phyloP scores from a whole-genome alignment of 2,329 filamentous ascomycete genomes.

The Penicillium corylophilum region DNA sequence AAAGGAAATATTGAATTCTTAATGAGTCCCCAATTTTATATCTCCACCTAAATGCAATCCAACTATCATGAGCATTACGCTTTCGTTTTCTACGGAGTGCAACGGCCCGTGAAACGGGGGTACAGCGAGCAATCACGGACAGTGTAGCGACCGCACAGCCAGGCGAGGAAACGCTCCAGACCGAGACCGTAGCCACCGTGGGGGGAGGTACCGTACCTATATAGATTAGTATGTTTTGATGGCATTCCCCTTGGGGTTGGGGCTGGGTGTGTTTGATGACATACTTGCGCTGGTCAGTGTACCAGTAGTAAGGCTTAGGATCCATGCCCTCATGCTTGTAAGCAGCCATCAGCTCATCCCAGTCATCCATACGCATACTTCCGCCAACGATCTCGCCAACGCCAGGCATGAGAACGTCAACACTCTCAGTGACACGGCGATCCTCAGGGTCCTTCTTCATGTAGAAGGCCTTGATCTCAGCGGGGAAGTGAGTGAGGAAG shows the following conservation, averaged over 20 bases:
- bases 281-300: conserved; percentile 93
- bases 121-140: conserved; percentile 59
- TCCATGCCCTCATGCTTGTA: conserved; percentile 86
- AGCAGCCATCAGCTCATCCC: conserved; percentile 82
- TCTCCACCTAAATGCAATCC: neutral
- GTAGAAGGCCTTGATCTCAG: conserved; percentile 98
- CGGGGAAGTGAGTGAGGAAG: conserved; percentile 95
- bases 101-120: conserved; percentile 51
- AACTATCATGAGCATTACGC: conserved; percentile 8
- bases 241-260: no score
- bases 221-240: conserved; percentile 2
- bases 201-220: conserved; percentile 82
- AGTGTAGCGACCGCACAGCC: conserved; percentile 66
- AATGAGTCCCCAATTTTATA: neutral
- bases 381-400: conserved; percentile 97
- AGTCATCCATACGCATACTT: conserved; percentile 92
- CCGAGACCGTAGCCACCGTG: conserved; percentile 94
- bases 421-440: conserved; percentile 82
- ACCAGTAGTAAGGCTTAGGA: conserved; percentile 92
- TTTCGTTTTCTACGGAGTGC: conserved; percentile 44
- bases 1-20: neutral
- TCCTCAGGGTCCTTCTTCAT: conserved; percentile 88
- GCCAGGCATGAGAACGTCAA: conserved; percentile 84
- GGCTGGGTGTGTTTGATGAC: conserved; percentile 47
- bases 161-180: conserved; percentile 74